These are phyloP conservation scores for Candida chilensis DNA, from an alignment of 805 yeast species.

Conservation along the genomic window DNA sequence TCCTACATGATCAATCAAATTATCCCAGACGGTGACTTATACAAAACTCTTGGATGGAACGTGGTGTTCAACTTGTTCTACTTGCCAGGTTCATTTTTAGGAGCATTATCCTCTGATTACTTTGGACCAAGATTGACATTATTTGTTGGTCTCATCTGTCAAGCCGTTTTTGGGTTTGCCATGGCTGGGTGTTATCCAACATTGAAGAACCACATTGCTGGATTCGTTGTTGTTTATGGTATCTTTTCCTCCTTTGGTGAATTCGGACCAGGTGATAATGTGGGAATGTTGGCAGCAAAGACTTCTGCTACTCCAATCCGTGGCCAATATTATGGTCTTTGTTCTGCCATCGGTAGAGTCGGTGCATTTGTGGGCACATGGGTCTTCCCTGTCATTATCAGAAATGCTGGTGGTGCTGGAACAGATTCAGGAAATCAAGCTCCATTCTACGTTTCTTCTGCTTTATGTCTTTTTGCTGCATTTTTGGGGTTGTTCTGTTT, in stretches of 20 bases:
- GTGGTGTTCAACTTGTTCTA: constrained; percentile 82
- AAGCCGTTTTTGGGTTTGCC: constrained; percentile 72
- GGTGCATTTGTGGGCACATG: constrained; percentile 92
- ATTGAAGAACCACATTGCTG: constrained; percentile 58
- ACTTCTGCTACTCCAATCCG: constrained; percentile 81
- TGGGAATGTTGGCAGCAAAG: constrained; percentile 81
- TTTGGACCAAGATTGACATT: constrained; percentile 86
- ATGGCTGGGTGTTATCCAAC: constrained; percentile 66
- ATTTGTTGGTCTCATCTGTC: constrained; percentile 56
- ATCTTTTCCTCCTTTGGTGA: constrained; percentile 84
- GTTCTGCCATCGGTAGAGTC: constrained; percentile 85
- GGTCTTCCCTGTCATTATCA: constrained; percentile 75
- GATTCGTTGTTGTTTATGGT: constrained; percentile 81
- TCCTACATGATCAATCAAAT: constrained; percentile 54
- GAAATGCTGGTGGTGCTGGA: constrained; percentile 44
- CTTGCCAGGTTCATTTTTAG: constrained; percentile 82
- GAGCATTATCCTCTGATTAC: constrained; percentile 80
- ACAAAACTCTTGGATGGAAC: constrained; percentile 85
- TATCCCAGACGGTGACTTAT: constrained; percentile 52
- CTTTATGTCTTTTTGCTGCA: constrained; percentile 68
- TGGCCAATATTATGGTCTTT: constrained; percentile 85
- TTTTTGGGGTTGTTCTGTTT: constrained; percentile 57
- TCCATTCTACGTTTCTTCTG: constrained; percentile 77
- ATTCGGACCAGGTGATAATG: constrained; percentile 90
- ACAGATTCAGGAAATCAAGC: constrained; percentile 52